These are phyloP conservation scores for Dothideomycetidae sp. DNA, from an alignment of 2,329 filamentous ascomycete genomes.

Conservation along the genomic window DNA sequence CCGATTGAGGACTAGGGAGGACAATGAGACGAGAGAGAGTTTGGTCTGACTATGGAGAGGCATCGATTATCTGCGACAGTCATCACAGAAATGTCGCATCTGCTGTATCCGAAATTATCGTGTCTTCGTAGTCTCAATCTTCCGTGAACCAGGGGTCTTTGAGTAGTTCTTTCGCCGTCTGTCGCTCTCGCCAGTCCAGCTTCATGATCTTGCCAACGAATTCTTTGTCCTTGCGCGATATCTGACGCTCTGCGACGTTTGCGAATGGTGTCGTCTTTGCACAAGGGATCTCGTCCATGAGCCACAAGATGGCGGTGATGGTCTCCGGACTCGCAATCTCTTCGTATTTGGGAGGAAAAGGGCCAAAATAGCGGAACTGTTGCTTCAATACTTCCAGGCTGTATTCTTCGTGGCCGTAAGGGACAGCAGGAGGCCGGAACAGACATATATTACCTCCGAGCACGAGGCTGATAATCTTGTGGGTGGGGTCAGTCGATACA, in stretches of 20 bases:
- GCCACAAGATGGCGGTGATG: conserved; percentile 2
- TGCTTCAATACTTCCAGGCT: conserved; percentile 15
- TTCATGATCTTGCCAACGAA: conserved; percentile 33
- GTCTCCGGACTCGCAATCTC: conserved; percentile 16
- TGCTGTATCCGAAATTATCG: too few species aligned
- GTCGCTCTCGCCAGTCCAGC: conserved; percentile 30
- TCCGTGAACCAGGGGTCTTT: conserved; percentile 25
- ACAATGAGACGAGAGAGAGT: too few species aligned
- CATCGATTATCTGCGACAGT: too few species aligned
- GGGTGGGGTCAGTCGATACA: too few species aligned
- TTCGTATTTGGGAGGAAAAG: conserved; percentile 15
- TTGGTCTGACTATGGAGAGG: too few species aligned
- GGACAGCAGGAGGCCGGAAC: not conserved
- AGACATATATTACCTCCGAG: not conserved
- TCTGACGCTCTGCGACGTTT: conserved; percentile 16
- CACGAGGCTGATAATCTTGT: not conserved
- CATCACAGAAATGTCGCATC: too few species aligned
- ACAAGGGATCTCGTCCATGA: conserved; percentile 8
- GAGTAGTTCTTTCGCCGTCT: conserved; percentile 26
- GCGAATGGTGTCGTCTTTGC: conserved; percentile 15
- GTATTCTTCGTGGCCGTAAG: conserved; percentile 15
- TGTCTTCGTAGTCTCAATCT: too few species aligned
- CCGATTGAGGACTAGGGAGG: too few species aligned
- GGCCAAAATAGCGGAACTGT: conserved; percentile 18
- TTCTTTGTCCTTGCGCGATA: conserved; percentile 20